Conservation (phyloP, 106 monocot species). For the Dendrobium chrysotoxum region DNA sequence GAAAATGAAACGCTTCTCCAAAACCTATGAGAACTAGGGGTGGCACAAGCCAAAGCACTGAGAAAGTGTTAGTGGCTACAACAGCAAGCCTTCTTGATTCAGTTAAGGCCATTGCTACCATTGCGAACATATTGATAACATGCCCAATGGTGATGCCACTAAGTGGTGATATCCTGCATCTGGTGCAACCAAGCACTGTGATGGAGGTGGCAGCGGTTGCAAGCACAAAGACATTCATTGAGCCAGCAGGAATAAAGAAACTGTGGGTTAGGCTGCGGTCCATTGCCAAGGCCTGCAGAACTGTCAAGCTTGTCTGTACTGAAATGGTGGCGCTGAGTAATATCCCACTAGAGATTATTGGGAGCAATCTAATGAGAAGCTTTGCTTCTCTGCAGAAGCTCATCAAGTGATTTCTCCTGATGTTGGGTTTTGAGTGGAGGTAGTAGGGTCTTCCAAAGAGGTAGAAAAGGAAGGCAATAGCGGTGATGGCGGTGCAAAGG, state of each 20-base stretch:
- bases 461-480: neutral
- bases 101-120: neutral
- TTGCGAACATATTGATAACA: neutral
- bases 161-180: neutral
- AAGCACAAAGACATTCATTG: neutral
- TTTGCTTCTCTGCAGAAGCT: slow-evolving; percentile 1
- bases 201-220: slow-evolving; percentile 1
- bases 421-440: neutral
- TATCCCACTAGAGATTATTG: neutral
- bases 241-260: slow-evolving; percentile 1
- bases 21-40: neutral
- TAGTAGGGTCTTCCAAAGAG: slow-evolving; percentile 4
- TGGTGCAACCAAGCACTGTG: slow-evolving; percentile 1
- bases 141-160: slow-evolving; percentile 3
- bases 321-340: neutral
- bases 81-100: neutral
- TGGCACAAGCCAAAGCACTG: slow-evolving; percentile 8
- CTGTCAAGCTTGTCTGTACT: neutral
- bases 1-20: slow-evolving; percentile 10
- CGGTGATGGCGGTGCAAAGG: neutral
- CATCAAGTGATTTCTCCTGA: neutral
- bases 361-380: neutral
- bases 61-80: neutral
- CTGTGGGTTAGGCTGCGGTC: neutral
- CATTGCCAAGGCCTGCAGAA: slow-evolving; percentile 11